These are phyloP conservation scores for Yamadazyma triangularis DNA, from an alignment of 1,139 yeast species.

Conservation along the genomic window DNA sequence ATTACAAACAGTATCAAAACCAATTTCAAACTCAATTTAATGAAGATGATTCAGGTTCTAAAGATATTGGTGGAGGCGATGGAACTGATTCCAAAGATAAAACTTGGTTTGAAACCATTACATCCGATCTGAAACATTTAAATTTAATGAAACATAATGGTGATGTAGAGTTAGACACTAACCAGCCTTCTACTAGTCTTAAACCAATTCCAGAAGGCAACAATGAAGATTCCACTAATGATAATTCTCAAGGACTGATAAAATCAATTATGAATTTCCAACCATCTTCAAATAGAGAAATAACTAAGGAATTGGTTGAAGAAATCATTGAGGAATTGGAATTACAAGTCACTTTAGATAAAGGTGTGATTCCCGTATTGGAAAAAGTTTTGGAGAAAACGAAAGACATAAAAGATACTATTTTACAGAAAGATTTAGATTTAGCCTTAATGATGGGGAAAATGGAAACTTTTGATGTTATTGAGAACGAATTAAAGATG, in stretches of 20 bases:
- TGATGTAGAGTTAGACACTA: not conserved
- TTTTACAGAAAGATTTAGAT: not conserved
- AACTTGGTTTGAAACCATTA: not conserved
- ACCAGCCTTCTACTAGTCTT: not conserved
- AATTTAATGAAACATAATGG: not conserved
- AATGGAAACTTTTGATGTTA: not conserved
- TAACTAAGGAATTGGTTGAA: not conserved
- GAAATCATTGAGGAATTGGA: not conserved
- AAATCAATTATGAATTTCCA: not conserved
- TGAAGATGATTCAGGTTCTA: not conserved
- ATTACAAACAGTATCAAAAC: not conserved
- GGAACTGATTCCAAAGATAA: not conserved
- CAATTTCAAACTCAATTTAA: constrained; percentile 1
- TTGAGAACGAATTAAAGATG: not conserved
- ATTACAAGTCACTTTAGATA: not conserved
- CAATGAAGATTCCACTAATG: not conserved
- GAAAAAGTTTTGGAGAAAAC: not conserved
- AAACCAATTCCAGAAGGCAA: not conserved
- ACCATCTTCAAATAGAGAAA: not conserved
- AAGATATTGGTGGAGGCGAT: not conserved
- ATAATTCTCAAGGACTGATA: not conserved
- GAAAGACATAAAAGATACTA: not conserved
- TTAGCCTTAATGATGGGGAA: not conserved
- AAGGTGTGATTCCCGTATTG: not conserved
- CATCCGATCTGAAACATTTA: not conserved